Evolutionary conservation across 2,329 filamentous ascomycete species (phyloP).

Genomic region (Pyrenochaeta sp.): DNA sequence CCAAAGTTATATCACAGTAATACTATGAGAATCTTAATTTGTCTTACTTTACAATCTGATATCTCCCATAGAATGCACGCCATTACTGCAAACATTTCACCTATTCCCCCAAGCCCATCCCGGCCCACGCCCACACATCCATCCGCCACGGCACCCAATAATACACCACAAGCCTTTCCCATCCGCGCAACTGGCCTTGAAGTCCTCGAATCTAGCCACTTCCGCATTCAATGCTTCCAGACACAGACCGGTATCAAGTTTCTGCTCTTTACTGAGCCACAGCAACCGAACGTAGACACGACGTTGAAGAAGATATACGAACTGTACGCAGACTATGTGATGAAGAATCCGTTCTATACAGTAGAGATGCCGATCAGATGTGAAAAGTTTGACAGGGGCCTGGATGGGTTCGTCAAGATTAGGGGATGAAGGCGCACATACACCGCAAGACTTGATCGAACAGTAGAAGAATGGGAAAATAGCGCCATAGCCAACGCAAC

Average conservation of each 20-base stretch:
- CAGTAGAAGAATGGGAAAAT: no score
- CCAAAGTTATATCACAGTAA: background rate
- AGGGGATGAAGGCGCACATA: slow-evolving; percentile 32
- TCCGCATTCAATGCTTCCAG: slow-evolving; percentile 94
- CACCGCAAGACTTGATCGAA: no score
- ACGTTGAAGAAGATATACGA: slow-evolving; percentile 90
- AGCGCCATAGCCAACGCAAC: no score
- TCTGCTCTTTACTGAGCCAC: slow-evolving; percentile 89
- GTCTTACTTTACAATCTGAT: slow-evolving; percentile 3
- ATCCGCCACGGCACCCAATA: slow-evolving; percentile 23
- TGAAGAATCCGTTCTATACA: slow-evolving; percentile 99
- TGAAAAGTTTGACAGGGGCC: slow-evolving; percentile 90
- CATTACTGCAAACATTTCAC: slow-evolving; percentile 61
- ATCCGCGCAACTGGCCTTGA: slow-evolving; percentile 77
- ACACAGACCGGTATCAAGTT: slow-evolving; percentile 96
- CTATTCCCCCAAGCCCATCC: slow-evolving; percentile 30
- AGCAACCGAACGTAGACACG: slow-evolving; percentile 85
- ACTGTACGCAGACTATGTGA: slow-evolving; percentile 94
- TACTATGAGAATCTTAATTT: no score
- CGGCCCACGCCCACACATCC: slow-evolving; percentile 21
- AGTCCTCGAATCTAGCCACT: slow-evolving; percentile 91
- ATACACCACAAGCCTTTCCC: slow-evolving; percentile 48
- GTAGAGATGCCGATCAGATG: slow-evolving; percentile 97
- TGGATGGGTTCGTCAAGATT: slow-evolving; percentile 78
- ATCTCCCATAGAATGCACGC: slow-evolving; percentile 64